A percentile compares a stretch with the other conserved stretches of the same genome.
Conservation (phyloP, 805 yeast species). For the Clavispora carvajalis region DNA sequence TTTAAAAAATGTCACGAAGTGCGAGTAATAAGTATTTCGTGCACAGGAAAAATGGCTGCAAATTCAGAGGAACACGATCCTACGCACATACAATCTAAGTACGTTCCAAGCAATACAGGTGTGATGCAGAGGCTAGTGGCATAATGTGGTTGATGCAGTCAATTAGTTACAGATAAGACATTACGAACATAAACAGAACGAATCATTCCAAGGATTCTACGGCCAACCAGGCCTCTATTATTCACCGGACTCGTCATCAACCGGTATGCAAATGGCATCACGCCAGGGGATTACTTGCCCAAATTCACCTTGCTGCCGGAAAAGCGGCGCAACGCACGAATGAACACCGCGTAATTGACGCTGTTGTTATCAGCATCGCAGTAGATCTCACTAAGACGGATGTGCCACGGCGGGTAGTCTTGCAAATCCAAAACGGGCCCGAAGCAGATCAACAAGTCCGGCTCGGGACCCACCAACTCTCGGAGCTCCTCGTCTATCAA, state of each 20-base stretch:
- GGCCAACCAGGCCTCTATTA: background rate
- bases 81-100: too few species aligned
- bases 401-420: conserved; percentile 98
- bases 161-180: conserved; percentile 1
- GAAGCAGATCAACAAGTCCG: conserved; percentile 80
- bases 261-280: background rate
- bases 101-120: too few species aligned
- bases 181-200: background rate
- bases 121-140: too few species aligned
- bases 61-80: too few species aligned
- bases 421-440: conserved; percentile 85
- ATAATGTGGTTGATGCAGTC: background rate
- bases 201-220: background rate
- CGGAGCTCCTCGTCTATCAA: conserved; percentile 69
- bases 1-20: too few species aligned
- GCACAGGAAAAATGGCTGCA: too few species aligned
- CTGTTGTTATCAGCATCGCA: conserved; percentile 84
- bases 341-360: conserved; percentile 77
- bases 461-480: conserved; percentile 83
- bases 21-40: too few species aligned
- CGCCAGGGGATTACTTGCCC: conserved; percentile 52
- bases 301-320: conserved; percentile 81
- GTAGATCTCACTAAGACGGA: conserved; percentile 82
- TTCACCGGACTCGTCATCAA: background rate
- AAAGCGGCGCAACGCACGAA: conserved; percentile 69